Evolutionary conservation across 345 rosid species (phyloP), one percentile per base, ranked within the genome.

Genomic region (Stellera chamaejasme): DNA sequence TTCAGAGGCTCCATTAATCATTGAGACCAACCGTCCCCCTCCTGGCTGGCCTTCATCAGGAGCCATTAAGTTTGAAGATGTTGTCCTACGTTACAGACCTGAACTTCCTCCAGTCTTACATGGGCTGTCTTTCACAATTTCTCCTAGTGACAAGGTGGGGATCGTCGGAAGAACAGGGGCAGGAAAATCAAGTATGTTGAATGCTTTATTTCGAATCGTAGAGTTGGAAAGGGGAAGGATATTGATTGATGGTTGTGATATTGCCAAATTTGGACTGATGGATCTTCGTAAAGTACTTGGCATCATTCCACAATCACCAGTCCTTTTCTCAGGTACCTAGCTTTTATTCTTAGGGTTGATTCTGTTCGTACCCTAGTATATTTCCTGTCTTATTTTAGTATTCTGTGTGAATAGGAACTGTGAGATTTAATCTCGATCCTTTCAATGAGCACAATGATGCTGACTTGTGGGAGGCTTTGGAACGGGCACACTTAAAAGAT

Each of bases 41-140:
- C 96, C 97, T 2, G 97, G 81, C 50, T 93, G 99, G 99, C 99
- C 99, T 48, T 93, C 99, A 48, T 87, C 99, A 32, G 99, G 99
- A 58, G 77, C 95, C 28, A 84, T 93, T 41, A 84, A 73, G 72
- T 93, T 93, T 54, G 95, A 87, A 69, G 88, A 85, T 60, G 97
- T 87, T 69, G 83, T 93, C 76, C 80, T 93, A 32, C 96, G 99
- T 14, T 93, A 93, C 63, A 81, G 99, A 67, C 85, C 88, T 50
- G 96, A 87, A 69, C 96, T 89, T 68, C 97, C 97, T 45, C 88
- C 97, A 23, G 99, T 93, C 53, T 72, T 93, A 53, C 97, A 89
- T 76, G 96, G 80, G 53, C 61, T 93, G 63, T 82, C 95, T 3
- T 93, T 93, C 69, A 48, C 61, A n/a, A 75, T 93, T 60, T 70